Base-by-base conservation (phyloP, 495 filamentous ascomycete genomes). In the Parathielavia appendiculata region DNA sequence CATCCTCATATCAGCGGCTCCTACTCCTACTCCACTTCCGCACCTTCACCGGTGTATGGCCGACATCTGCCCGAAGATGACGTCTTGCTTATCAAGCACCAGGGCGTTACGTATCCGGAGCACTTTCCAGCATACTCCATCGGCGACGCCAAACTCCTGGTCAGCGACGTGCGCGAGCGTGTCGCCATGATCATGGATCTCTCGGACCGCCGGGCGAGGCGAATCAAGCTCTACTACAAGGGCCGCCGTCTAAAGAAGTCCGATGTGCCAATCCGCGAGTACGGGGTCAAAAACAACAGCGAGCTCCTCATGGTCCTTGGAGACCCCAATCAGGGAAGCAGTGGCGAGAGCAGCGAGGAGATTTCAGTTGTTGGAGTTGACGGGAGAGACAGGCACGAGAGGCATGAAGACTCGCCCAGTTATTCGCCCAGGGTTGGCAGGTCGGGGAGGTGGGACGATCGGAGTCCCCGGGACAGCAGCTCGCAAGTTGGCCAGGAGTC, bases 51-150 rank as follows among this genome's bases (percentile, higher is more conserved):
- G 7, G 59, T 58, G 34, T 67, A 34, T 46, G 63, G 61, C 67
- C 71, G 47, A 19, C 57, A 40, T 32, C 63, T 39, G 51, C 72
- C 72, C 6, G 86, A 86, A 46, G 89, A 91, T 40, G 91, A 96
- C 70, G 79, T 89, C 14, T 74, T 96, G 16, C 65, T 89, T n/a
- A 79, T 95, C 57, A 86, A 83, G 67, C 80, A 90, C 72, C 84
- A 83, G 60, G 79, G 82, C 51, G 73, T 82, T 51, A 86, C 80
- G n/a, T 90, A 91, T 66, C 83, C 85, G 0, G 76, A 90, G 16
- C 85, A 87, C 61, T 95, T 95, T 70, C 86, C 86, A 1, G 82
- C 89, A 6, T 92, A 86, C 66, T 85, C 85, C 35, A 96, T 96
- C 69, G 83, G 83, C 52, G 88, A 92, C 64, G 89, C 89, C 1